Conservation (phyloP, 352 stramenopile species). For the Aphanomyces euteiches region DNA sequence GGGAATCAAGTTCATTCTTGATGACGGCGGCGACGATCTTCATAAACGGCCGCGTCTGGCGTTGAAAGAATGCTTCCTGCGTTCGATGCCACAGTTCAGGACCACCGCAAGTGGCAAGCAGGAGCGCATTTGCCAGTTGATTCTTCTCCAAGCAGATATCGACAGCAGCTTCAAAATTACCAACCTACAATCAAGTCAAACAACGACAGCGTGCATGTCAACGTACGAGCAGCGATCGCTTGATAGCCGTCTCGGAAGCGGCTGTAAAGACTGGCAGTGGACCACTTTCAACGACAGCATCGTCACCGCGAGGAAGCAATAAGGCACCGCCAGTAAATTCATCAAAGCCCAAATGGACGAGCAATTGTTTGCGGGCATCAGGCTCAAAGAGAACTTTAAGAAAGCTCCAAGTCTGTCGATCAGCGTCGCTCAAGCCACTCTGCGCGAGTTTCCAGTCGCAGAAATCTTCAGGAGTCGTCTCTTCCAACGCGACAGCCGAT, state of each 20-base stretch:
- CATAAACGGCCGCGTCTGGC: slow-evolving; percentile 90
- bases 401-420: slow-evolving; percentile 79
- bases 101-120: slow-evolving; percentile 92
- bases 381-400: slow-evolving; percentile 94
- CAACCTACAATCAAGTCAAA: slow-evolving; percentile 50
- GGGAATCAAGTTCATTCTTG: slow-evolving; percentile 87
- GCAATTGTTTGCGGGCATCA: slow-evolving; percentile 91
- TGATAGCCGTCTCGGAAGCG: slow-evolving; percentile 90
- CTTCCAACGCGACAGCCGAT: slow-evolving; percentile 53
- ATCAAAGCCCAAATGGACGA: slow-evolving; percentile 89
- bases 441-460: slow-evolving; percentile 86
- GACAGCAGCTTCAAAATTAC: slow-evolving; percentile 97
- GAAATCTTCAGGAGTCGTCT: slow-evolving; percentile 79
- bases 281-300: slow-evolving; percentile 79
- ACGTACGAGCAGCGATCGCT: slow-evolving; percentile 89
- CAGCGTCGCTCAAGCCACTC: slow-evolving; percentile 54
- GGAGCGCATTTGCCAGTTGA: slow-evolving; percentile 94
- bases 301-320: slow-evolving; percentile 51
- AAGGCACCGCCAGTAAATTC: neutral
- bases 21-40: slow-evolving; percentile 95
- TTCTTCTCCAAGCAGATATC: slow-evolving; percentile 95
- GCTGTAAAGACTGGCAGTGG: slow-evolving; percentile 76
- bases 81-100: slow-evolving; percentile 95
- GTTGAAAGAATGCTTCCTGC: slow-evolving; percentile 93
- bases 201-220: neutral